These are phyloP conservation scores for Globisporangium okanoganense DNA, from an alignment of 352 stramenopile species.

Conservation along the genomic window DNA sequence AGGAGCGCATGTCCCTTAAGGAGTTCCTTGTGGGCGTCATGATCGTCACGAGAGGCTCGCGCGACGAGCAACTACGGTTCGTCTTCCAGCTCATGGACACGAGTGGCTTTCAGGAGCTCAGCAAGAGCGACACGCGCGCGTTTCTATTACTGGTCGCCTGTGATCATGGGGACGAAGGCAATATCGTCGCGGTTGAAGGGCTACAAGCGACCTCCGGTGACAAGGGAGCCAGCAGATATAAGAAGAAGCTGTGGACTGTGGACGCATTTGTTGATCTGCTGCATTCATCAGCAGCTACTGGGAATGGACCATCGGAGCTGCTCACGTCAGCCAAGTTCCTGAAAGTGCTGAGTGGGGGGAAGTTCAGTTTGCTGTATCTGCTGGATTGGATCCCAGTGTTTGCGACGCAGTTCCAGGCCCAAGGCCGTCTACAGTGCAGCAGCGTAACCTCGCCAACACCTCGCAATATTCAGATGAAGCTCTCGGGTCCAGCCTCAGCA, in stretches of 20 bases:
- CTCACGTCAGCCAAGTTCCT: slow-evolving; percentile 23
- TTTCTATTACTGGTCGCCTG: slow-evolving; percentile 21
- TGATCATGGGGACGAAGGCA: neutral
- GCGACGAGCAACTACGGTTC: slow-evolving; percentile 40
- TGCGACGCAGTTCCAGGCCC: slow-evolving; percentile 19
- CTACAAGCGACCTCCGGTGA: no score
- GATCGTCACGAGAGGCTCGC: slow-evolving; percentile 28
- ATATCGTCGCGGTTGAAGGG: slow-evolving; percentile 22
- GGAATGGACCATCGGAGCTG: neutral
- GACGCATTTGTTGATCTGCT: slow-evolving; percentile 19
- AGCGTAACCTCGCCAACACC: slow-evolving; percentile 3
- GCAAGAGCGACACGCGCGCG: slow-evolving; percentile 21
- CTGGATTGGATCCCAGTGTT: slow-evolving; percentile 39
- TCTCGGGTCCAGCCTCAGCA: neutral
- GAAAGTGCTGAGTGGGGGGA: slow-evolving; percentile 13
- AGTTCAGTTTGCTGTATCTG: slow-evolving; percentile 18
- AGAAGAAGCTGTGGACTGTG: slow-evolving; percentile 11
- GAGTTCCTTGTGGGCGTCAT: slow-evolving; percentile 36
- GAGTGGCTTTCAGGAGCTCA: slow-evolving; percentile 14
- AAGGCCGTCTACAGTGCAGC: neutral
- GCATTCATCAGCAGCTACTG: slow-evolving; percentile 11
- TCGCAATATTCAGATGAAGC: neutral
- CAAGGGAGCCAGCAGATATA: no score
- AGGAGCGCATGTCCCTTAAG: slow-evolving; percentile 22
- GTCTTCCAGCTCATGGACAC: slow-evolving; percentile 37